These are phyloP conservation scores for Blattamonas nauphoetae DNA, from an alignment of 78 protist genomes.

Conservation along the genomic window DNA sequence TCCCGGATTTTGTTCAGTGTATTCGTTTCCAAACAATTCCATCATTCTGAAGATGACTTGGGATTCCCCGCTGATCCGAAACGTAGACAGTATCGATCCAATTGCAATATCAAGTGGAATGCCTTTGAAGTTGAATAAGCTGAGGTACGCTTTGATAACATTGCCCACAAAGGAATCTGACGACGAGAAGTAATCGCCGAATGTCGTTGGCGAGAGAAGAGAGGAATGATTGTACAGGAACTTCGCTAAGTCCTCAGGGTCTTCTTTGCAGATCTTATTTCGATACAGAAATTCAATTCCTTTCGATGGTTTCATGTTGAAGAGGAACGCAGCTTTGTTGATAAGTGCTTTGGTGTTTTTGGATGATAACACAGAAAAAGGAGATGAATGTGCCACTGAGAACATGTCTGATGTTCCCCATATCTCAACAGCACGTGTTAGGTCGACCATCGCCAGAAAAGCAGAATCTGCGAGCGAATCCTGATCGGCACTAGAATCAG, in stretches of 20 bases:
- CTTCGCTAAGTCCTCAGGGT: background rate
- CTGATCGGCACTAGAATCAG: too few relatives aligned
- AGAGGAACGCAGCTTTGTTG: background rate
- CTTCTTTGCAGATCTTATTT: background rate
- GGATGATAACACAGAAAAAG: too few relatives aligned
- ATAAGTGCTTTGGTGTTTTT: background rate
- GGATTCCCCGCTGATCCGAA: background rate
- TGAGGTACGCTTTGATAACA: too few relatives aligned
- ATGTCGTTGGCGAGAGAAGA: background rate
- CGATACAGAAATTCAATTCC: background rate
- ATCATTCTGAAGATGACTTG: background rate
- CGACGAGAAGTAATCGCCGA: background rate
- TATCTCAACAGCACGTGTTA: too few relatives aligned
- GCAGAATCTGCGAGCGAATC: too few relatives aligned
- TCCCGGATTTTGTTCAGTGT: background rate
- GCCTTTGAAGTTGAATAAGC: background rate
- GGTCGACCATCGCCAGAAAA: too few relatives aligned
- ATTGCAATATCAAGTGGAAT: background rate
- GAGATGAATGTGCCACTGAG: too few relatives aligned
- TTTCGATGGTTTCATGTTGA: background rate
- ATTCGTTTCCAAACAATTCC: background rate
- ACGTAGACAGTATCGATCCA: background rate
- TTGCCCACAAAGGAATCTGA: too few relatives aligned
- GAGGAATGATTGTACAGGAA: background rate
- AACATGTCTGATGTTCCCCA: too few relatives aligned